Evolutionary conservation across 2,329 filamentous ascomycete genomes (phyloP), one percentile per base, ranked within the genome.

Genomic region (Hortaea werneckii): DNA sequence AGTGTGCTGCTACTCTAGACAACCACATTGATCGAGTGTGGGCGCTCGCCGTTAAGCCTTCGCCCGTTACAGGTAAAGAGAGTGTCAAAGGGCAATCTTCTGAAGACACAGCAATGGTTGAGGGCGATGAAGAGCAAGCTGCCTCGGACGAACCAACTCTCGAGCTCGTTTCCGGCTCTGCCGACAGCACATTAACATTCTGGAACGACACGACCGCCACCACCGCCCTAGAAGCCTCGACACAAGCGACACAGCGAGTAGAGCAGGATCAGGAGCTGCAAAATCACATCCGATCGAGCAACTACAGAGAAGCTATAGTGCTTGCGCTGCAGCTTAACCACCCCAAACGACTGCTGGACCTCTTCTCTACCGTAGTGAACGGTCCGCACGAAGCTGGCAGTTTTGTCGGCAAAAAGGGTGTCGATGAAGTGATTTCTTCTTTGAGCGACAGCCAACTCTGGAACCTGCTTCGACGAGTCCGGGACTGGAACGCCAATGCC

Each of bases 401-500:
- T 60, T 62, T 86, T 41, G 79, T 74, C 1, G 85, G 84, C 1
- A 63, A 80, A 11, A 73, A 68, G 46, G 70, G 72, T 37, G 90
- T 96, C 6, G 92, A 96, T 56, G 77, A 87, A 43, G 89, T 95
- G 0, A 72, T 98, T 1, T 78, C 75, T n/a, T 78, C 71, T 9
- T 74, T 98, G 5, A 83, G 83, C 4, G 83, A 92, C 55, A 84
- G 90, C 55, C 90, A 96, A 63, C 77, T 98, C 10, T 94, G 87
- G 66, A 73, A 80, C 5, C 76, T 98, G 10, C 76, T 98, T 0
- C 72, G 90, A 34, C 76, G 92, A 48, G 68, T 95, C 39, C 78
- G 94, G 40, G 92, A 98, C 67, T 98, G 92, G 92, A 98, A 98
- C 63, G 94, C 92, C 4, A 96, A 96, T 57, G 88, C 87, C 0